phyloP scores from a whole-genome alignment of 2,329 filamentous ascomycete species.

The Epichloe gansuensis region DNA sequence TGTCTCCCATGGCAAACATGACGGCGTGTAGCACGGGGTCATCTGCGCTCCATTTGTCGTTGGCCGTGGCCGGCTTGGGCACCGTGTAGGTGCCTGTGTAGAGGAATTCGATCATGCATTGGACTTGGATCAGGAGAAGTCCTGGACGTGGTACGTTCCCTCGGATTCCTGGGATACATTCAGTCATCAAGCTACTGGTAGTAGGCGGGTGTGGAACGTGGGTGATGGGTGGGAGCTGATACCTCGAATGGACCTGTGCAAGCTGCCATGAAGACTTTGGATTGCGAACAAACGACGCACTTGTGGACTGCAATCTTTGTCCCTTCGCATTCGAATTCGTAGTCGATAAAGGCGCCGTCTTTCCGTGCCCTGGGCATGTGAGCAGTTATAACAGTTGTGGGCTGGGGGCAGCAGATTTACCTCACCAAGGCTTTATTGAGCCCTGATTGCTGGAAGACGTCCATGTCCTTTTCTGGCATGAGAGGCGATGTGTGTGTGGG shows the following conservation, averaged over 20 bases:
- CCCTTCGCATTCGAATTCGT: background rate
- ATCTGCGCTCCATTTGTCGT: background rate
- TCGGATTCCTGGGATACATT: background rate
- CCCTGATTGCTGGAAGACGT: background rate
- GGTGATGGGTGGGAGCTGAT: background rate
- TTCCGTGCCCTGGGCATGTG: background rate
- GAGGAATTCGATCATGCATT: background rate
- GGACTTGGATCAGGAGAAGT: background rate
- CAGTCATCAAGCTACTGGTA: background rate
- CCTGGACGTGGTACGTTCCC: background rate
- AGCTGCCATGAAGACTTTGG: background rate
- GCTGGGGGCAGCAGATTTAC: background rate
- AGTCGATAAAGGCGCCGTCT: background rate
- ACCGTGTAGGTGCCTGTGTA: background rate
- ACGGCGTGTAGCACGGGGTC: slow-evolving; percentile 1
- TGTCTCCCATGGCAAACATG: background rate
- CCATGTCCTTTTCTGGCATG: background rate
- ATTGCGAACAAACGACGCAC: background rate
- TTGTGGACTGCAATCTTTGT: background rate
- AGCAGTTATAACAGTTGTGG: background rate
- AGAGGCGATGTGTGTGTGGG: background rate
- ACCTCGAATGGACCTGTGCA: background rate
- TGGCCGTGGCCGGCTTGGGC: background rate
- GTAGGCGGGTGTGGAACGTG: background rate
- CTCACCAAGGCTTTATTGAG: background rate